Evolutionary conservation across 768 basidiomycete species (phyloP), one percentile per base, ranked within the genome.

Genomic region (Suillus discolor): DNA sequence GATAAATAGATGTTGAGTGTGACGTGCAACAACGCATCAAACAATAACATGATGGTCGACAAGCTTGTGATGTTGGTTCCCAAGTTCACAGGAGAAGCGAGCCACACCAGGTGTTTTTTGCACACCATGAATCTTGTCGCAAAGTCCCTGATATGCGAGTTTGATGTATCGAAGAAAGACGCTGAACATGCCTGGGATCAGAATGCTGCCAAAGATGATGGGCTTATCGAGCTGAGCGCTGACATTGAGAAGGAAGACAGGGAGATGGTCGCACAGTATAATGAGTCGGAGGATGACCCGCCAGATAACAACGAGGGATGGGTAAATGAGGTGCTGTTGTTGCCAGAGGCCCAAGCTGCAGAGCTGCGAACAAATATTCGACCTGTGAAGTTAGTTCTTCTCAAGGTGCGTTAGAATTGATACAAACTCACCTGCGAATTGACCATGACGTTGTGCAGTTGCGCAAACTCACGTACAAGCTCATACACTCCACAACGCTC

Each of bases 41-140:
- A 76, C 12, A 82, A 82, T 53, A 74, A 78, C 55, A 66, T 62
- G 0, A 79, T 83, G 77, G 71, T 79, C 0, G 61, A 66, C 0
- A 51, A 67, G n/a, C 74, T 83, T 7, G 49, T n/a, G 3, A 42
- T 67, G 0, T 64, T 74, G 7, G 15, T 82, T 2, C 55, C 51
- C 0, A 31, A 13, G 1, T 81, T 78, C 36, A 54, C 62, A 2
- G 78, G 78, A 28, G 31, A 38, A 0, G 65, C 64, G 0, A 78
- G 71, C 28, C 77, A 70, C 1, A 74, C 72, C 0, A 57, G 71
- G 0, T 85, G 83, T 65, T 82, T 84, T 61, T 63, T 69, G 0
- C 83, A 84, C 55, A 69, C 82, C 1, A 39, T 82, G 4, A 80
- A 79, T 51, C 69, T 85, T 0, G 69, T 79, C 9, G 76, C 74